Evolutionary conservation across 768 basidiomycete genomes (phyloP).

Genomic region (Pleurotus eryngii): DNA sequence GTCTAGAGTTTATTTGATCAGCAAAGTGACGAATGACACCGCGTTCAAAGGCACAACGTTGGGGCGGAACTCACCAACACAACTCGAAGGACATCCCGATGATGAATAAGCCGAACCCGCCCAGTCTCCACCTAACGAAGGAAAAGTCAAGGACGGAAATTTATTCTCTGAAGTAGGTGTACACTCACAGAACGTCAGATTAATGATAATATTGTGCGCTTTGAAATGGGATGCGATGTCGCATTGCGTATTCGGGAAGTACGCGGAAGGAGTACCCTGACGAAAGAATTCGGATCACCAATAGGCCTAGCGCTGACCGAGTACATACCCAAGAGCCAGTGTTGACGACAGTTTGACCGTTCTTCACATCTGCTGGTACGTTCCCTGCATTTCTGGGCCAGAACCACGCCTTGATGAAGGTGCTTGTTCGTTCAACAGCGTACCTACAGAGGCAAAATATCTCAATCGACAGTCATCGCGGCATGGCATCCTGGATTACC

Average conservation of each 20-base stretch:
- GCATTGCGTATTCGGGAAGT: slow-evolving; percentile 59
- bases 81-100: slow-evolving; percentile 51
- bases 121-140: slow-evolving; percentile 45
- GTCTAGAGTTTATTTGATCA: slow-evolving; percentile 27
- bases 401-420: slow-evolving; percentile 59
- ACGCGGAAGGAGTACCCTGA: slow-evolving; percentile 53
- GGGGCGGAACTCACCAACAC: slow-evolving; percentile 36
- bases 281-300: no score
- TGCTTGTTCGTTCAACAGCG: slow-evolving; percentile 49
- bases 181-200: slow-evolving; percentile 41
- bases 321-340: slow-evolving; percentile 41
- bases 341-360: slow-evolving; percentile 27
- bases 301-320: not conserved
- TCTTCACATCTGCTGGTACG: slow-evolving; percentile 39
- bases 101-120: slow-evolving; percentile 43
- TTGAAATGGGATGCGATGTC: slow-evolving; percentile 53
- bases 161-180: not conserved
- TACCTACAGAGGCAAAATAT: slow-evolving; percentile 30
- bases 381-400: slow-evolving; percentile 44
- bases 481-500: slow-evolving; percentile 27
- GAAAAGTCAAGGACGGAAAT: not conserved
- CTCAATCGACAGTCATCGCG: no score
- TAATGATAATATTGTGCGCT: slow-evolving; percentile 62
- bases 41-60: not conserved
- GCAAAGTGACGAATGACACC: not conserved